A percentile compares a stretch with the other conserved stretches of the same genome.
Evolutionary conservation across 768 basidiomycete species (phyloP).

Genomic region (Suillus cothurnatus): DNA sequence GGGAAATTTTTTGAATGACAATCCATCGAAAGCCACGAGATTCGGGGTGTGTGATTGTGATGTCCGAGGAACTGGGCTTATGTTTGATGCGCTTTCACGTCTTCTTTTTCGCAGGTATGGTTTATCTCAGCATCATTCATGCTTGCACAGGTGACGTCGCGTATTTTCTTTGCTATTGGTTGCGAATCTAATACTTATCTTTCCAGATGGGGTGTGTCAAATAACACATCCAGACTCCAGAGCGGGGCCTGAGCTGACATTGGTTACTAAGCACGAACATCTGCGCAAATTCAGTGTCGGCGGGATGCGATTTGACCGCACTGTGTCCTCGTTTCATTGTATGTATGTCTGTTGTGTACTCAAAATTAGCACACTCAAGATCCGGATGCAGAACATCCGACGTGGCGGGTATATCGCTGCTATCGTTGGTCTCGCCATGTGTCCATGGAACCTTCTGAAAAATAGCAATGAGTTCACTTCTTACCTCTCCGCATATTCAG

Average conservation of each 20-base stretch:
- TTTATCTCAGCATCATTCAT: slow-evolving; percentile 82
- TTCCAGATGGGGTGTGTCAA: slow-evolving; percentile 30
- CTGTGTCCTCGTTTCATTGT: slow-evolving; percentile 77
- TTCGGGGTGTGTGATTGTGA: slow-evolving; percentile 49
- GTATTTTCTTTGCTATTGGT: neutral
- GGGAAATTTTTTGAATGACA: slow-evolving; percentile 65
- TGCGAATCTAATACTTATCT: slow-evolving; percentile 2
- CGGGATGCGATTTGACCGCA: slow-evolving; percentile 82
- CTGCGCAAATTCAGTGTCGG: slow-evolving; percentile 81
- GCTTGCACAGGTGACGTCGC: slow-evolving; percentile 59
- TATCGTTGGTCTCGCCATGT: slow-evolving; percentile 72
- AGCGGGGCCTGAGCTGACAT: slow-evolving; percentile 12
- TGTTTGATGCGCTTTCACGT: neutral
- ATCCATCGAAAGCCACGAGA: slow-evolving; percentile 62
- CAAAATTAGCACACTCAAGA: slow-evolving; percentile 4
- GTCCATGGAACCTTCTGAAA: slow-evolving; percentile 77
- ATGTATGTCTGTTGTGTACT: slow-evolving; percentile 19
- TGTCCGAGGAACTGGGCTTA: neutral
- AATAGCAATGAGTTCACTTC: slow-evolving; percentile 76
- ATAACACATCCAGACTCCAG: slow-evolving; percentile 20
- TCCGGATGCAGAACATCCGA: slow-evolving; percentile 63
- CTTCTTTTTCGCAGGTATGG: slow-evolving; percentile 51
- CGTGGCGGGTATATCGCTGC: slow-evolving; percentile 86
- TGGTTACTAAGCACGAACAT: slow-evolving; percentile 62
- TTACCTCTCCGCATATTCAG: slow-evolving; percentile 81